Base-by-base conservation (phyloP, 192 early-diverging fungal species). In the Phlyctochytrium bullatum region DNA sequence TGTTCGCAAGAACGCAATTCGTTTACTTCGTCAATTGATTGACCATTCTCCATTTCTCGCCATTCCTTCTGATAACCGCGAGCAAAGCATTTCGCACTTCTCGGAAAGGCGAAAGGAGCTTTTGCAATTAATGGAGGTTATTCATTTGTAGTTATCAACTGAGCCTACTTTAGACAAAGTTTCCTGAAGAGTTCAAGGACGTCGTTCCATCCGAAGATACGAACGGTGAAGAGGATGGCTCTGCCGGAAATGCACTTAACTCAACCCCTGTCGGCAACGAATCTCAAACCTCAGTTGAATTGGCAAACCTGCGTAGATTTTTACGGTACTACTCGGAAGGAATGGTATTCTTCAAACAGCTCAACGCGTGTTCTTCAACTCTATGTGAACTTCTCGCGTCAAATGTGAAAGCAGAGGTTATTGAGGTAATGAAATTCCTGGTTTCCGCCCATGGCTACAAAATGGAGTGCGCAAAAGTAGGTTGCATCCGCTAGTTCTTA, bases 341-440 rank as follows among this genome's bases (percentile, higher is more conserved):
- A 3, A 81, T 96, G n/a, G 75, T 83, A 27, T 98, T 98, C 75
- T 85, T 92, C 28, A 73, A 88, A 70, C 87, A 92, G 66, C 84
- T 98, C 31, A 85, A 95, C 34, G 35, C 81, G 3, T 85, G 88
- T 0, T 86, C 91, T 34, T 88, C 93, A 1, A 84, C 83, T 2
- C 80, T 99, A 40, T 83, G 88, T 33, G 88, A 93, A 76, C 83
- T 98, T 1, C 80, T 99, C 33, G 89, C 88, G 1, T 96, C 94
- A 1, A 96, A 89, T 27, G 86, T 81, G 54, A 98, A 98, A 68
- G 73, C 88, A 14, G 98, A 99, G 73, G 96, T 98, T 0, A 82
- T 97, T 64, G 96, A 98, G 67, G 88, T 89, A 0, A 99, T 99
- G 91, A 90, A 92, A 52, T 98, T 98, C 71, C 93, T 98, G 69